Base-by-base conservation (phyloP, 495 filamentous ascomycete genomes). In the Podospora didyma region DNA sequence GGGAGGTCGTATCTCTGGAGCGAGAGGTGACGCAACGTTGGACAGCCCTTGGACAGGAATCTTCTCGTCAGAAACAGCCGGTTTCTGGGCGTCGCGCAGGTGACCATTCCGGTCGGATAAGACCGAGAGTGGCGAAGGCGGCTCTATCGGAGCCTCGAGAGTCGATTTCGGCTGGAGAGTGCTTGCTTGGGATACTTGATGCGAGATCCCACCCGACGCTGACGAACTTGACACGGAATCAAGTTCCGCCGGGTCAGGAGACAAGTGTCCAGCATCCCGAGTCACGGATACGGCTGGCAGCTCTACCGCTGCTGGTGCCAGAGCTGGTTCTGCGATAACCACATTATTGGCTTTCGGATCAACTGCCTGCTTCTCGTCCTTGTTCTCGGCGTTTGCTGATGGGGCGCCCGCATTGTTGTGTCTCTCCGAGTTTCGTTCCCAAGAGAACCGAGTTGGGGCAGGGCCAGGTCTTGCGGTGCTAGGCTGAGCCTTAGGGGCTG, bases 391-490 rank as follows among this genome's bases (percentile, higher is more conserved):
- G 12, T 14, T 19, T 5, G 31, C 20, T 10, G 49, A 28, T 21
- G 52, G 21, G 12, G 19, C 14, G 1, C 41, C 21, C 12, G 57
- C 39, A 2, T 24, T 17, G 9, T 49, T 45, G 7, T 35, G 46
- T 23, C 60, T 20, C 34, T 37, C 34, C 34, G 34, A 26, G 7
- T 34, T 34, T 16, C 55, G 54, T 60, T 85, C 80, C 81, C 81
- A 84, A 2, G 82, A 84, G 56, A 82, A 84, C 16, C 75, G 73
- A 46, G 66, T n/a, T n/a, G n/a, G n/a, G n/a, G n/a, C n/a, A n/a
- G n/a, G n/a, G n/a, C n/a, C n/a, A n/a, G n/a, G n/a, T n/a, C n/a
- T n/a, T n/a, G n/a, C n/a, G n/a, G n/a, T n/a, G n/a, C n/a, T n/a
- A 49, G 54, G 5, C 37, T 55, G 11, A 51, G 56, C 26, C 54